Evolutionary conservation across 2,329 filamentous ascomycete species (phyloP).

Genomic region (Xylaria multiplex): DNA sequence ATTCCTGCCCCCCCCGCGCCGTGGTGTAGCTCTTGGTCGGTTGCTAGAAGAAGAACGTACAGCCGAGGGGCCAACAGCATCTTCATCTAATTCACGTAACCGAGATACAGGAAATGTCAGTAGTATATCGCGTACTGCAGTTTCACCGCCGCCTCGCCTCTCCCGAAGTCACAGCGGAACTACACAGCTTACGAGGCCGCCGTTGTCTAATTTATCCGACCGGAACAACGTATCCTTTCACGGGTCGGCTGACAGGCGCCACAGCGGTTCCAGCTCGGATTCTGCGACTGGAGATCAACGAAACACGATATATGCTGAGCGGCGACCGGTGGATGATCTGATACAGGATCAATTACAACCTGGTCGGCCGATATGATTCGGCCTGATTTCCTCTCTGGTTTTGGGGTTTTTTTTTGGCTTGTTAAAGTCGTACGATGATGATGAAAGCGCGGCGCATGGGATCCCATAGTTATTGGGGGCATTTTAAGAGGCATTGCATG

Average conservation of each 20-base stretch:
- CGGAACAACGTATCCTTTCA: slow-evolving; percentile 34
- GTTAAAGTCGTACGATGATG: slow-evolving; percentile 24
- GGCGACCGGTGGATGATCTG: slow-evolving; percentile 43
- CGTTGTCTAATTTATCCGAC: slow-evolving; percentile 34
- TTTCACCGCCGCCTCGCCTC: slow-evolving; percentile 30
- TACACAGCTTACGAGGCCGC: slow-evolving; percentile 32
- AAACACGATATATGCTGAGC: slow-evolving; percentile 37
- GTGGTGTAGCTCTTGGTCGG: slow-evolving; percentile 65
- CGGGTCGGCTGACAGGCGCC: slow-evolving; percentile 31
- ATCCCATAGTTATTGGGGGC: slow-evolving; percentile 16
- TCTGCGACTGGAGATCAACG: slow-evolving; percentile 34
- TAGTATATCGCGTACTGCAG: slow-evolving; percentile 24
- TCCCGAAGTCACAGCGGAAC: slow-evolving; percentile 33
- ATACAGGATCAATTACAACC: slow-evolving; percentile 33
- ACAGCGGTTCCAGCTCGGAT: slow-evolving; percentile 28
- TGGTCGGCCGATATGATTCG: slow-evolving; percentile 27
- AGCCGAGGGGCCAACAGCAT: slow-evolving; percentile 13
- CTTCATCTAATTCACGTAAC: slow-evolving; percentile 24
- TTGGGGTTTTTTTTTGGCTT: slow-evolving; percentile 24
- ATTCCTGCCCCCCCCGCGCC: slow-evolving; percentile 71
- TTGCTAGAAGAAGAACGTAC: slow-evolving; percentile 65
- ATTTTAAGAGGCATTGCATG: slow-evolving; percentile 31
- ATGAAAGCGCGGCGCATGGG: slow-evolving; percentile 35
- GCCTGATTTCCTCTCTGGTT: slow-evolving; percentile 11
- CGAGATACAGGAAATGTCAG: slow-evolving; percentile 29